Evolutionary conservation across 495 filamentous ascomycete genomes (phyloP), one percentile per base, ranked within the genome.

Genomic region (Evansstolkia leycettana): DNA sequence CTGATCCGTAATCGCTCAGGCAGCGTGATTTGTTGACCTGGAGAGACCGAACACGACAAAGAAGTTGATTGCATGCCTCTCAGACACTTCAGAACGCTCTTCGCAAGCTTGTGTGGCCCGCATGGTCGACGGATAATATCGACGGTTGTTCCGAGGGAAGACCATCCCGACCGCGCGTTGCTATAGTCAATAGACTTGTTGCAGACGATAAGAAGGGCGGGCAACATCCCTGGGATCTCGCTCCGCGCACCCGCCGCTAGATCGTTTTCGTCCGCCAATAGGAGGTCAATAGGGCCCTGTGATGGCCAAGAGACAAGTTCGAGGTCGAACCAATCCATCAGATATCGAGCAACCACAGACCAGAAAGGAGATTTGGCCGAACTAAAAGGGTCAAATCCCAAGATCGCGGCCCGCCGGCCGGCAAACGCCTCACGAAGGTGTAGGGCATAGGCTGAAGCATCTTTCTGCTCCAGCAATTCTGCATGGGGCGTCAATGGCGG

Each of bases 71-170:
- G 48, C 9, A 31, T 33, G 18, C 55, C 38, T 28, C 38, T 47
- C 3, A 67, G 31, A 28, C 53, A 60, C 25, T 50, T 58, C 7
- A 57, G 36, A 61, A 65, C 41, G 54, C 67, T 54, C 7, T 73
- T 76, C 7, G 73, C 75, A 19, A 81, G 46, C 43, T 82, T 82
- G 39, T 79, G 67, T 11, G 78, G 78, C 0, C 76, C 79, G 38
- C 67, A 73, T 4, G 72, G 72, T 24, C 64, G 69, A 16, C 65
- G 62, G 13, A 73, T 54, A 19, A 70, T 58, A 31, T 65, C 58
- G 12, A 67, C 55, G 0, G 57, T 50, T 6, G 48, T 39, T 7
- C 59, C 52, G 17, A 59, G 37, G 11, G 51, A 45, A 3, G 51
- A 28, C 53, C 54, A 67, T n/a, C 54, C 43, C 0, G 48, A 47